Conservation (phyloP, 768 basidiomycete species). For the Hypsizygus marmoreus region DNA sequence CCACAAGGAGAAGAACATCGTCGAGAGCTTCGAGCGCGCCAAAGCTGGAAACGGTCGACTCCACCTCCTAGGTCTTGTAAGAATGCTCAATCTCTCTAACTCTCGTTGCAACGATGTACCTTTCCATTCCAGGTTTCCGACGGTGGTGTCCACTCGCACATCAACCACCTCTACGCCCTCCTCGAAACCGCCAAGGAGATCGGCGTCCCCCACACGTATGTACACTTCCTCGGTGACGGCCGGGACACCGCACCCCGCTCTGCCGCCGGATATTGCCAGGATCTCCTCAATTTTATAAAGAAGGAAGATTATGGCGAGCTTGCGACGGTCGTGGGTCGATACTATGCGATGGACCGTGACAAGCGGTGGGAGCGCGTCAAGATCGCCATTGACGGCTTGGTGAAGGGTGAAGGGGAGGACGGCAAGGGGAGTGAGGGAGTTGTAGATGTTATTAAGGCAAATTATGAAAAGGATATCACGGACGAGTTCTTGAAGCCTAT, state of each 20-base stretch:
- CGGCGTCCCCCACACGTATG: slow-evolving; percentile 81
- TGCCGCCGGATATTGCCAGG: slow-evolving; percentile 72
- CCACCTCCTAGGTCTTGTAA: slow-evolving; percentile 85
- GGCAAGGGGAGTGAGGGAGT: slow-evolving; percentile 49
- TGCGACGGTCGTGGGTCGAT: slow-evolving; percentile 84
- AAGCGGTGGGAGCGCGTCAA: slow-evolving; percentile 96
- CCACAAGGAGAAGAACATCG: slow-evolving; percentile 73
- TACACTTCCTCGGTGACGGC: slow-evolving; percentile 95
- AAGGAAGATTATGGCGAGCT: slow-evolving; percentile 80
- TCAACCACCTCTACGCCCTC: slow-evolving; percentile 85
- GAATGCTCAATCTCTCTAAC: slow-evolving; percentile 22
- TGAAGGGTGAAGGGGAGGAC: slow-evolving; percentile 65
- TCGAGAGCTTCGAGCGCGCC: slow-evolving; percentile 73
- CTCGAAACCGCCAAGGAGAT: slow-evolving; percentile 88
- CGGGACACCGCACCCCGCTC: slow-evolving; percentile 92
- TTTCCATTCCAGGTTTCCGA: slow-evolving; percentile 72
- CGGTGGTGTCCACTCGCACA: slow-evolving; percentile 97
- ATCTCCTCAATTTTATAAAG: slow-evolving; percentile 76
- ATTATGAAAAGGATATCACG: slow-evolving; percentile 84
- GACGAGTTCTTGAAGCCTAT: slow-evolving; percentile 97
- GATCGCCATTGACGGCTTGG: slow-evolving; percentile 84
- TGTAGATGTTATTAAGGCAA: slow-evolving; percentile 53
- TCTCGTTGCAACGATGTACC: not conserved
- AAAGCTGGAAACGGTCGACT: slow-evolving; percentile 83
- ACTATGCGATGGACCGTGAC: slow-evolving; percentile 97